Evolutionary conservation across 345 rosid genomes (phyloP).

Genomic region (Dipteronia sinensis): DNA sequence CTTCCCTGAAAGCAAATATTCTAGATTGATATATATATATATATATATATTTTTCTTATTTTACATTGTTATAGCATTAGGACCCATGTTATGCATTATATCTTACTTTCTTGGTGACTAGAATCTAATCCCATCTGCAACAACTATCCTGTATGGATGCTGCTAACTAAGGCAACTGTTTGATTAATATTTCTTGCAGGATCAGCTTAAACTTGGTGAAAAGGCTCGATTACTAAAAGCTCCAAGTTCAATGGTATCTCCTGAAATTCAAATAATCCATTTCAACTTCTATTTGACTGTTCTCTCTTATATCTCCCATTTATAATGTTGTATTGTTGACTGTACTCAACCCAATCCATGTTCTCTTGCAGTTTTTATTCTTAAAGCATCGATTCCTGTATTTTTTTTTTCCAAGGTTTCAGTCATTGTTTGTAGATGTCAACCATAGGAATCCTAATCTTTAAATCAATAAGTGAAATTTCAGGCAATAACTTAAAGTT

Average conservation of each 20-base stretch:
- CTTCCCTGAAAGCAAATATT: not conserved
- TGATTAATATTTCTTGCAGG: conserved; percentile 47
- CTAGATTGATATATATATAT: not conserved
- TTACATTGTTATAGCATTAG: not conserved
- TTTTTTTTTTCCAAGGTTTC: not conserved
- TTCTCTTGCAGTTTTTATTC: not conserved
- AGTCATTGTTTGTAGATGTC: not conserved
- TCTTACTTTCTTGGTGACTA: not conserved
- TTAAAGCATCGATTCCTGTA: not conserved
- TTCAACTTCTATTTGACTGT: not conserved
- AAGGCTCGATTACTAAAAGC: conserved; percentile 43
- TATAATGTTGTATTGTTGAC: not conserved
- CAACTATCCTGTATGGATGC: not conserved
- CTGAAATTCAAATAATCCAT: not conserved
- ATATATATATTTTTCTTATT: conserved; percentile 5
- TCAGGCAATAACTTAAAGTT: not conserved
- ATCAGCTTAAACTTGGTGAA: conserved; percentile 60
- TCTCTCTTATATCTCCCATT: not conserved
- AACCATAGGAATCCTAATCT: not conserved
- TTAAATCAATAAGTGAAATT: not conserved
- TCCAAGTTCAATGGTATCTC: conserved; percentile 51
- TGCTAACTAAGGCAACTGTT: conserved; percentile 3
- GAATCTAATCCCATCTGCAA: not conserved
- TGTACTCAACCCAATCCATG: not conserved
- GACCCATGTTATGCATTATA: not conserved